Percentiles rank a stretch among this genome's conserved stretches.
These are phyloP conservation scores for Phaeosphaeriaceae sp. DNA, from an alignment of 2,329 filamentous ascomycete genomes.

Conservation along the genomic window DNA sequence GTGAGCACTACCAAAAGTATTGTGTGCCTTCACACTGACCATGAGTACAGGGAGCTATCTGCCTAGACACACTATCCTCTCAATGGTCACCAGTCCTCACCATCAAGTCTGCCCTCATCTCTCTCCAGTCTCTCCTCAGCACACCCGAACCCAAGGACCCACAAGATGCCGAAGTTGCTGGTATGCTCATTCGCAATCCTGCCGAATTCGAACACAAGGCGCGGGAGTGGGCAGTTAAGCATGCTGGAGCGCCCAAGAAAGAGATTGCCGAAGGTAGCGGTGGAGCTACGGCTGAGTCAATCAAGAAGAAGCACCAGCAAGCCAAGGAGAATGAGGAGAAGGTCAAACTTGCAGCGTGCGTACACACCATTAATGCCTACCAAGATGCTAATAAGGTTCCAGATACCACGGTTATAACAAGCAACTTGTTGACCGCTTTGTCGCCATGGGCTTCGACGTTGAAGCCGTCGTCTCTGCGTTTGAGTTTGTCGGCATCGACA, in stretches of 20 bases:
- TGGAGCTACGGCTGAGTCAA: constrained; percentile 59
- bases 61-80: constrained; percentile 86
- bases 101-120: constrained; percentile 93
- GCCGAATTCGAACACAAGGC: constrained; percentile 82
- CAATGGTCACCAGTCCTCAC: constrained; percentile 97
- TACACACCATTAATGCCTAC: too few relatives aligned
- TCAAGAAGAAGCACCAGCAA: constrained; percentile 61
- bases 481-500: constrained; percentile 79
- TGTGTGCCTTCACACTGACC: constrained; percentile 14
- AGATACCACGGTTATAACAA: constrained; percentile 91
- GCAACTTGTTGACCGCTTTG: constrained; percentile 81
- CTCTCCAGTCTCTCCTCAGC: constrained; percentile 89
- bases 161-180: constrained; percentile 93
- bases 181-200: constrained; percentile 82
- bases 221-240: constrained; percentile 85
- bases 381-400: constrained; percentile 36
- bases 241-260: constrained; percentile 76
- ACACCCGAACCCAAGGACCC: constrained; percentile 95
- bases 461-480: constrained; percentile 88
- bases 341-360: constrained; percentile 63
- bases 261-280: constrained; percentile 62
- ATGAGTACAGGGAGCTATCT: constrained; percentile 83
- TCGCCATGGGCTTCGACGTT: constrained; percentile 89
- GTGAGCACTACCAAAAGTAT: constrained; percentile 61
- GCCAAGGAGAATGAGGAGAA: constrained; percentile 66